Evolutionary conservation across 306 rosid species (phyloP).

Genomic region (Echinosophora koreensis): DNA sequence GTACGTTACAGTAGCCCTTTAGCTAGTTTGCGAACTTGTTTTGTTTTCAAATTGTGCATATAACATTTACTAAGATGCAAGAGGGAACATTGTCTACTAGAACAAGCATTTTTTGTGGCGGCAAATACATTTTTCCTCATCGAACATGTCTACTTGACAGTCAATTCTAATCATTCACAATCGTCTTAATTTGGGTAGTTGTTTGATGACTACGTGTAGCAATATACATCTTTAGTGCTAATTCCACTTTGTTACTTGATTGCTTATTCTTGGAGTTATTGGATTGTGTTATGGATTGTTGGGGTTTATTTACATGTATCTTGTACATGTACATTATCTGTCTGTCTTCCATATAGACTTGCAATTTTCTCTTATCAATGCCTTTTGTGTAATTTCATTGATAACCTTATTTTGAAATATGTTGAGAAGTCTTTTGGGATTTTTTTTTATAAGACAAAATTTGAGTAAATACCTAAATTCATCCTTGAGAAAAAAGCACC

Average conservation of each 20-base stretch:
- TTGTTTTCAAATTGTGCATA: background rate
- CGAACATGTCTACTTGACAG: background rate
- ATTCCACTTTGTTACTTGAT: background rate
- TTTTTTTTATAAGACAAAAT: no score
- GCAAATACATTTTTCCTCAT: conserved; percentile 8
- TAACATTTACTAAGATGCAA: background rate
- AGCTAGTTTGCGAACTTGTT: no score
- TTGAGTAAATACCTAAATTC: no score
- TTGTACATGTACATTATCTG: background rate
- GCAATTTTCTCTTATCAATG: background rate
- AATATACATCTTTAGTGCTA: background rate
- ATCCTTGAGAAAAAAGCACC: no score
- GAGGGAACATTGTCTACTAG: background rate
- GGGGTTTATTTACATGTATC: background rate
- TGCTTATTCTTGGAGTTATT: background rate
- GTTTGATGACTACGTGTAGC: background rate
- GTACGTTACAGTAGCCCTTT: background rate
- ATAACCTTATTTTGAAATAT: no score
- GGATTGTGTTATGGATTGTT: background rate
- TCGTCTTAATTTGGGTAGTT: conserved; percentile 14
- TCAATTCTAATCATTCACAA: background rate
- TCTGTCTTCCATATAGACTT: background rate
- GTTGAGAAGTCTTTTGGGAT: no score
- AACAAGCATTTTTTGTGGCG: background rate
- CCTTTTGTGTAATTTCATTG: background rate